These are phyloP conservation scores for Hordeum pubiflorum DNA, from an alignment of 202 grass and related monocot species.

Conservation along the genomic window DNA sequence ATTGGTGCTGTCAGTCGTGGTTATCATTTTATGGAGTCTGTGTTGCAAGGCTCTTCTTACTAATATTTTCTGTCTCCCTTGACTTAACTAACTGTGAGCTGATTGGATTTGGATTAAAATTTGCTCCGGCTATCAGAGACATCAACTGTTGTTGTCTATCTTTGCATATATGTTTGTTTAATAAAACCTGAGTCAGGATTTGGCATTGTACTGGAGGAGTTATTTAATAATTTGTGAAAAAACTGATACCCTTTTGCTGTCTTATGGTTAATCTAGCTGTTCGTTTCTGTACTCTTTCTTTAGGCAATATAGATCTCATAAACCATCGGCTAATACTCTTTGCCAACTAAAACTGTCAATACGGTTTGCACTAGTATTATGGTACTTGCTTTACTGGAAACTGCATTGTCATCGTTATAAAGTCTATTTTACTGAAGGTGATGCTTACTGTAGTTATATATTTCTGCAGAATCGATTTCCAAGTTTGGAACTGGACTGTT, in stretches of 20 bases:
- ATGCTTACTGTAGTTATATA: slow-evolving; percentile 2
- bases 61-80: neutral
- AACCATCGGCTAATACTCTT: neutral
- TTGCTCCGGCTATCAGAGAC: neutral
- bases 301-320: neutral
- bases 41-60: neutral
- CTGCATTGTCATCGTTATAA: neutral
- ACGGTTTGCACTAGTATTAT: neutral
- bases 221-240: too few relatives aligned
- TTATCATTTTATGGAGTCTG: neutral
- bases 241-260: neutral
- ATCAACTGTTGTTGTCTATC: neutral
- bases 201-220: too few relatives aligned
- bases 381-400: neutral
- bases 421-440: neutral
- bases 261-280: neutral
- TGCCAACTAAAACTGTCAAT: neutral
- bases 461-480: slow-evolving; percentile 79
- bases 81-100: neutral
- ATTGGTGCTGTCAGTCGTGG: neutral
- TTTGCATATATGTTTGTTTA: neutral
- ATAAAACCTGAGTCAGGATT: neutral
- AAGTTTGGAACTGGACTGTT: slow-evolving; percentile 96
- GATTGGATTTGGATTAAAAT: neutral
- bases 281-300: neutral